Base-by-base conservation (phyloP, 768 basidiomycete species). In the Psilocybe tampanensis region DNA sequence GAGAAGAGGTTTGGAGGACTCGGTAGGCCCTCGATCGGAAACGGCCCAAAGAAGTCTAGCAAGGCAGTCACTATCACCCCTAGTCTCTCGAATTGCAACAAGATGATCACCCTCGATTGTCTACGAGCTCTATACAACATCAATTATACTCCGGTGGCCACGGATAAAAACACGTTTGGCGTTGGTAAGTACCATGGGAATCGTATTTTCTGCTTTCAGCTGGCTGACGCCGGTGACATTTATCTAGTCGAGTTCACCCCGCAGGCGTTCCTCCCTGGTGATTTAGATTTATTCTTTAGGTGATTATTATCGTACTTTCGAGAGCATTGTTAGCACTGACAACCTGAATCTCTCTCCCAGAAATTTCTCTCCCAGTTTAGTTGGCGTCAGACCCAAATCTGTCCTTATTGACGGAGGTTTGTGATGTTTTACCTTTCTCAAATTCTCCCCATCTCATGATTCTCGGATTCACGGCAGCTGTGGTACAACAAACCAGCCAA, bases 191-290 rank as follows among this genome's bases (percentile, higher is more conserved):
- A 3, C 3, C 3, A 12, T 26, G 5, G 44, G 41, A 44, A 42
- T 2, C 6, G 8, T 8, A 21, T n/a, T 32, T 39, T 22, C 7
- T 19, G 29, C 21, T 8, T 13, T 17, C 48, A 9, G 29, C 29
- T 29, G 4, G 36, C 24, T 48, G 17, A 55, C 29, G 4, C 9
- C 29, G 13, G 17, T 24, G 22, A 22, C 19, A 8, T 18, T 12
- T 18, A 17, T 53, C 18, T 42, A 81, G 82, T 79, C 55, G 83
- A 85, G 63, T 84, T 76, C 63, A 79, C 80, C 3, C 84, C 83
- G 0, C 76, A 82, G 53, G 67, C 80, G 1, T 84, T 73, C 63
- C 52, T 74, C 15, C 75, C 73, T 19, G 62, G 65, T 1, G 83
- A 84, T 58, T 69, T 82, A 24, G 70, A 84, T 47, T 18, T 79